phyloP scores from a whole-genome alignment of 1,284 basidiomycete species.

The Cryptococcus amylolentus region DNA sequence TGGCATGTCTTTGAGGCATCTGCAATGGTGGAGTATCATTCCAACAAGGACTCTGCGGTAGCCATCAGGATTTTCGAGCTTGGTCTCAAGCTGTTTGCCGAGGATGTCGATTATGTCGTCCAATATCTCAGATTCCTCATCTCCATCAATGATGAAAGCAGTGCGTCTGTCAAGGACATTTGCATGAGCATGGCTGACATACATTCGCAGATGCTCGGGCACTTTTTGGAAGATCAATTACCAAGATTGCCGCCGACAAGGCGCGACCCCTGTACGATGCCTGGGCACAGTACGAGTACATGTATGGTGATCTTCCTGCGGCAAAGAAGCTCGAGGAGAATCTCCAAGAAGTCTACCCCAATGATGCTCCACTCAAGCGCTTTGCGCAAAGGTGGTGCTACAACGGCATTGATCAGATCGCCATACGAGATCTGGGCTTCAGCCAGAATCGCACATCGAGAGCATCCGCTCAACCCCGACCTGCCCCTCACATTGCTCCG shows the following conservation, averaged over 20 bases:
- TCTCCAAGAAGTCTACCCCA: slow-evolving; percentile 80
- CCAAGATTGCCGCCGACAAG: slow-evolving; percentile 67
- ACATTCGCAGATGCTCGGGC: slow-evolving; percentile 76
- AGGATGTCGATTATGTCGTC: slow-evolving; percentile 80
- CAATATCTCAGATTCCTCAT: slow-evolving; percentile 91
- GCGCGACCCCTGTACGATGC: slow-evolving; percentile 88
- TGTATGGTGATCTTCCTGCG: slow-evolving; percentile 86
- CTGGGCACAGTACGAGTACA: slow-evolving; percentile 94
- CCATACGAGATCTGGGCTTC: slow-evolving; percentile 80
- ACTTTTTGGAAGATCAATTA: slow-evolving; percentile 77
- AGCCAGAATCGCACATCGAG: slow-evolving; percentile 36
- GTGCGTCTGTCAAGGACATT: slow-evolving; percentile 53
- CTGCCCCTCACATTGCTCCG: neutral
- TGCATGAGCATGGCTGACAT: neutral
- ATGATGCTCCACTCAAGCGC: slow-evolving; percentile 82
- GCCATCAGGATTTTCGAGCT: slow-evolving; percentile 92
- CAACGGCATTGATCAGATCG: slow-evolving; percentile 81
- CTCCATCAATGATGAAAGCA: slow-evolving; percentile 91
- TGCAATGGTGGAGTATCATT: slow-evolving; percentile 93
- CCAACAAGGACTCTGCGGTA: slow-evolving; percentile 77
- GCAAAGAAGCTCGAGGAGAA: slow-evolving; percentile 84
- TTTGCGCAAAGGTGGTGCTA: slow-evolving; percentile 90
- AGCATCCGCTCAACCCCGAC: neutral
- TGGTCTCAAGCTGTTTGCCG: slow-evolving; percentile 79
- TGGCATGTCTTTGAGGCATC: slow-evolving; percentile 95